Conservation (phyloP, 495 filamentous ascomycete species). For the Lasiosphaeris hirsuta region DNA sequence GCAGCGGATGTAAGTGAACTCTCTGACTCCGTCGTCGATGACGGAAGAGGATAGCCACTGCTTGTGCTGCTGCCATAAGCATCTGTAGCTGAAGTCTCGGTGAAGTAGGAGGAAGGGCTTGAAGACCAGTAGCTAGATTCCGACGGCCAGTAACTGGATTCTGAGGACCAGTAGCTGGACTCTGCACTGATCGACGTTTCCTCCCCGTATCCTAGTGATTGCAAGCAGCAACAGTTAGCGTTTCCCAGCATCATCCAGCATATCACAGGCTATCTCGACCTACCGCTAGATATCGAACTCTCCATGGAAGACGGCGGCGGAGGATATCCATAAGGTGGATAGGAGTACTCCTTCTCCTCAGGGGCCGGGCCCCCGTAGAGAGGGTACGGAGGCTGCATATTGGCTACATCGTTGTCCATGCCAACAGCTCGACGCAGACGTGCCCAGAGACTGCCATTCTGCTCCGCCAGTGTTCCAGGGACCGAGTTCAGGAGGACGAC, state of each 20-base stretch:
- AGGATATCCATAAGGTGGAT: constrained; percentile 44
- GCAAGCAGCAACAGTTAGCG: not conserved
- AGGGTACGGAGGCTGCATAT: constrained; percentile 22
- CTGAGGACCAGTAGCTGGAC: constrained; percentile 13
- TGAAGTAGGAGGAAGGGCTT: constrained; percentile 2
- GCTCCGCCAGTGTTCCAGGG: constrained; percentile 27
- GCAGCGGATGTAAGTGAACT: not conserved
- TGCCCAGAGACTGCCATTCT: constrained; percentile 22
- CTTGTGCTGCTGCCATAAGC: constrained; percentile 8
- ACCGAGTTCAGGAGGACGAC: constrained; percentile 30
- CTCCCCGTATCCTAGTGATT: constrained; percentile 15
- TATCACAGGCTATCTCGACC: not conserved
- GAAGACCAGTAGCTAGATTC: not conserved
- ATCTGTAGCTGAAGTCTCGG: constrained; percentile 14
- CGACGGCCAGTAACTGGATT: not conserved
- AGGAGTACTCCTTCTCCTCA: constrained; percentile 34
- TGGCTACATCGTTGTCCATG: constrained; percentile 10
- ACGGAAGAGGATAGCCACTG: not conserved
- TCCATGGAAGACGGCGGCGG: constrained; percentile 25
- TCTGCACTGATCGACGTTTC: constrained; percentile 1
- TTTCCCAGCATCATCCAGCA: not conserved
- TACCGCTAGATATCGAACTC: not conserved
- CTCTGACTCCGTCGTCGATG: not conserved
- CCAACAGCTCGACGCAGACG: constrained; percentile 24
- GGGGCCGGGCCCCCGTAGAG: constrained; percentile 24